Conservation (phyloP, 2,329 filamentous ascomycete species). For the Epichloe typhina region DNA sequence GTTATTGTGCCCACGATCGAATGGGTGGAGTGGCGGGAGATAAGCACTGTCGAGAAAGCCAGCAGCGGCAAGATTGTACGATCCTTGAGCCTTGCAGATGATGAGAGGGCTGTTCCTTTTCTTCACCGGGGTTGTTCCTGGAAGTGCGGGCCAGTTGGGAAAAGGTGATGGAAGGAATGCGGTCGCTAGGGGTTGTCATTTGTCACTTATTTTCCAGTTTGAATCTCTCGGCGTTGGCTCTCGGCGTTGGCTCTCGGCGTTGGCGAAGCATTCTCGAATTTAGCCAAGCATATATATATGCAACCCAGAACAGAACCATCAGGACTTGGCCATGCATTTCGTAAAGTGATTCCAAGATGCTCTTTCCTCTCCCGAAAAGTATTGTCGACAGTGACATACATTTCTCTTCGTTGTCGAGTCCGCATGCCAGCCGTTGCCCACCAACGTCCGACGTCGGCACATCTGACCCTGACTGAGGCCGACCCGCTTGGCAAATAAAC, state of each 20-base stretch:
- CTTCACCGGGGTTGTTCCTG: slow-evolving; percentile 36
- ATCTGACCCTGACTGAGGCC: no score
- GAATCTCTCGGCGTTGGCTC: neutral
- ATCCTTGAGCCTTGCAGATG: slow-evolving; percentile 17
- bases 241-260: neutral
- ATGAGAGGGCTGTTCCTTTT: slow-evolving; percentile 32
- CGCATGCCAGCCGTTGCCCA: no score
- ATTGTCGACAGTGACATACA: no score
- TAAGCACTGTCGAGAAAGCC: slow-evolving; percentile 12
- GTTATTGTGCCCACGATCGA: slow-evolving; percentile 39
- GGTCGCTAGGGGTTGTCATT: neutral
- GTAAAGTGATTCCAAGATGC: no score
- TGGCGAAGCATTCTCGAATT: neutral
- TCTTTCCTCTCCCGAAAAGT: no score
- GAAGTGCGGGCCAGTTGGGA: slow-evolving; percentile 27
- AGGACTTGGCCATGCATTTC: no score
- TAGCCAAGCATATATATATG: neutral
- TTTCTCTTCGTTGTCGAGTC: no score
- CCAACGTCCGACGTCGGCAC: no score
- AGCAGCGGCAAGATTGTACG: slow-evolving; percentile 6
- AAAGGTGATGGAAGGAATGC: neutral
- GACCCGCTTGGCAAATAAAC: no score
- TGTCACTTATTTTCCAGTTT: neutral
- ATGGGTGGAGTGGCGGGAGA: slow-evolving; percentile 51
- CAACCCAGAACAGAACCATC: neutral